Base-by-base conservation (phyloP, 176 grass and related monocot genomes). In the Bolboschoenus planiculmis region DNA sequence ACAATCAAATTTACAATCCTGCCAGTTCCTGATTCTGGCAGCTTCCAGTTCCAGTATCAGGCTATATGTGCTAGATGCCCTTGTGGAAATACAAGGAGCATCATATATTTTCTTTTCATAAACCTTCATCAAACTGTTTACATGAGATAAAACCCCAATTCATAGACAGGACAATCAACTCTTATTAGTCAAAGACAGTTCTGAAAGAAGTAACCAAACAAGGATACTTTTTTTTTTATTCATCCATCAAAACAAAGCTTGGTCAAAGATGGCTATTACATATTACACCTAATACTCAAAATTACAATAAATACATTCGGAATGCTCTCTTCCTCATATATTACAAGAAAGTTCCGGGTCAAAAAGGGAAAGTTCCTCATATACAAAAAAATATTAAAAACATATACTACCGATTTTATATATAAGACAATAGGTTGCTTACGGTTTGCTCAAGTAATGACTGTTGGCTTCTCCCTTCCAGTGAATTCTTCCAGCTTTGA, bases 401-500 rank as follows among this genome's bases (percentile, higher is more conserved):
- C 16, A 67, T n/a, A 37, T 67, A 33, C 50, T 34, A 79, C 76
- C n/a, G 13, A 44, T 42, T 44, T 26, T 54, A 18, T 54, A 30
- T 61, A 29, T 30, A 20, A 10, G 8, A 67, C 1, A 37, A 36
- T 9, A 10, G 0, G 39, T 37, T 58, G 26, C 51, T 27, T 7
- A 63, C 24, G 48, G 24, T 13, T 50, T 54, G 54, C 60, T 87
- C 80, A 97, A 90, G 94, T 97, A 23, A 92, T 92, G 75, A 97
- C 91, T 6, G 89, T 97, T 56, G 94, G 94, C 43, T 87, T 88
- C 24, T 94, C 82, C 85, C 91, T 97, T 81, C 94, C 91, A 26
- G 94, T 97, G 68, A 92, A 97, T 56, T 94, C 88, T 85, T 88
- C 90, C 14, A 97, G 88, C 84, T 94, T 97, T 33, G 94, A 94